Evolutionary conservation across 371 early-diverging fungal species (phyloP), one percentile per base, ranked within the genome.

Genomic region (Capillidium heterosporum): DNA sequence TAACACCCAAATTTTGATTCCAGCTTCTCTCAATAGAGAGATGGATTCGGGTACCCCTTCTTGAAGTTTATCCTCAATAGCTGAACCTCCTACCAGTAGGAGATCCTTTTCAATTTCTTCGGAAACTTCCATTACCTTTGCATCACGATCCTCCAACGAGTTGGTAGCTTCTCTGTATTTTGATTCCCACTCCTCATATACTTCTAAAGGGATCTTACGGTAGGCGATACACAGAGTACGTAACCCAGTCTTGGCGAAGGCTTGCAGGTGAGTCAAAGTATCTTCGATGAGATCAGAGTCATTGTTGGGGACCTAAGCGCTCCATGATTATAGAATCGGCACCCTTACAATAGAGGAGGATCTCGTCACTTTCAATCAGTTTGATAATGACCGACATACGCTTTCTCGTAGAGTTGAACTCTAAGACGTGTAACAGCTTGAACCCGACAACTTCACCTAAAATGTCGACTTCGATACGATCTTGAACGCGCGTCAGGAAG

Each of bases 51-150:
- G 91, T 0, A 95, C 98, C 27, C 89, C 85, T 42, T 94, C 94
- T 67, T 98, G 98, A 35, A 99, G 73, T 63, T 87, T 84, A 70
- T 99, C 99, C 69, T 99, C 99, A 52, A 99, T 95, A 10, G 91
- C 98, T 0, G 98, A 94, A 0, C 90, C 90, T 0, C 99, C 99
- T 56, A 95, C 61, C 27, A 94, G 72, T 8, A 72, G 73, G 49
- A 96, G 65, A 24, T 86, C 75, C 5, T 64, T 64, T 69, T 98
- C 98, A 35, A 93, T 79, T 53, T 44, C 2, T 13, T 77, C 70
- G 10, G 83, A 84, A 2, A 87, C 78, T 0, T 82, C 73, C 15
- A 60, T 61, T 8, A 87, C 89, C 40, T 87, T 66, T 57, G 76
- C 71, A 35, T 78, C 72, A 3, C 82, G 82, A 41, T 93, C 80